Conservation (phyloP, 2,329 filamentous ascomycete genomes). For the Trichoderma sp. region DNA sequence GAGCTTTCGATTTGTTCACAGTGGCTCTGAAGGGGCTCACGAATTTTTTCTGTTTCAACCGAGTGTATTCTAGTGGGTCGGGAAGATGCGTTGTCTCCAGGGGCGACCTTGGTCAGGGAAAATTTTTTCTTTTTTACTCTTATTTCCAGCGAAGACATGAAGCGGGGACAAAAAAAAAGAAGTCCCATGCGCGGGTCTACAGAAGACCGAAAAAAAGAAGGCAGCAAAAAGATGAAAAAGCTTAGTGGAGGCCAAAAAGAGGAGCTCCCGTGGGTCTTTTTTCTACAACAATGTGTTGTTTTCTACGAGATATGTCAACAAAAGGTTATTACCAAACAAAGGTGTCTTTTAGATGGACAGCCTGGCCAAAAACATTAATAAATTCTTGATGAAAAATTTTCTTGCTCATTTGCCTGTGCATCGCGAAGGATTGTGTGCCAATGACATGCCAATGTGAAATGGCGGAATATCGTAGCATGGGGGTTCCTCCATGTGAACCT, state of each 20-base stretch:
- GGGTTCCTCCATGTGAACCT: background rate
- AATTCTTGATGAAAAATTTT: background rate
- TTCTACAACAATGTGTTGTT: conserved; percentile 5
- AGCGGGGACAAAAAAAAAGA: conserved; percentile 7
- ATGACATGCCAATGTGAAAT: background rate
- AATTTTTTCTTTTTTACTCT: background rate
- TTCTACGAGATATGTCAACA: conserved; percentile 18
- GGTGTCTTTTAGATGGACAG: conserved; percentile 8
- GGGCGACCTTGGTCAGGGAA: conserved; percentile 23
- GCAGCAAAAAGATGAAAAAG: conserved; percentile 1
- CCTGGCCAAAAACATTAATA: conserved; percentile 23
- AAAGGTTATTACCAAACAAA: conserved; percentile 14
- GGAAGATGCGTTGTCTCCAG: conserved; percentile 22
- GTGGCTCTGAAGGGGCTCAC: conserved; percentile 2
- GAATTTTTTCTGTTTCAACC: background rate
- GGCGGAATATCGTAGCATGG: background rate
- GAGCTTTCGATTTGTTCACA: conserved; percentile 5
- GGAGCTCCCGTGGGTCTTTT: conserved; percentile 19
- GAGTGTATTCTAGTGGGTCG: conserved; percentile 22
- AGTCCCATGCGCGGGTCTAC: conserved; percentile 4
- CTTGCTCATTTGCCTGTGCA: background rate
- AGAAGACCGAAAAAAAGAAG: conserved; percentile 12
- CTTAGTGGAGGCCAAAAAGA: conserved; percentile 18
- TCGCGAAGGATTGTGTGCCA: background rate
- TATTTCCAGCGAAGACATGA: conserved; percentile 17